These are phyloP conservation scores for Histomonas meleagridis DNA, from an alignment of 208 protist species.

Conservation along the genomic window DNA sequence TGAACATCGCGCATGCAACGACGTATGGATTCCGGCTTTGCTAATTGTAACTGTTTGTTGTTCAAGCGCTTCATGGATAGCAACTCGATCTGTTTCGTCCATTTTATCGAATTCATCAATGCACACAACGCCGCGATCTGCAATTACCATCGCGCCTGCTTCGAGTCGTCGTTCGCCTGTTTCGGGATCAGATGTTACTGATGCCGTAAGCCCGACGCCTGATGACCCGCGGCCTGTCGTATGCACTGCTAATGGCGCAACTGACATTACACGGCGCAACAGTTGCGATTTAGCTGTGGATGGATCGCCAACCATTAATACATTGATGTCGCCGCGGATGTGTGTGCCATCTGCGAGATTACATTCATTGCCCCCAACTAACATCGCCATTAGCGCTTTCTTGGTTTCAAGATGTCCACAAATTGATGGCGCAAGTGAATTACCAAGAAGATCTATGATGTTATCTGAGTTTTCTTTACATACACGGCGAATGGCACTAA, in stretches of 20 bases:
- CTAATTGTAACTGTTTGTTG: constrained; percentile 98
- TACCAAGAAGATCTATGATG: neutral
- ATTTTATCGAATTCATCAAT: constrained; percentile 99
- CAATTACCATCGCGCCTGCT: constrained; percentile 97
- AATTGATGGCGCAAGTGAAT: constrained; percentile 10
- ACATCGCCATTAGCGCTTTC: constrained; percentile 75
- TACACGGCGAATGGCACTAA: neutral
- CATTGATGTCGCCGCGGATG: constrained; percentile 91
- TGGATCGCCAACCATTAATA: constrained; percentile 95
- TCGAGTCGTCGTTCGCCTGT: constrained; percentile 78
- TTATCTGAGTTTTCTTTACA: neutral
- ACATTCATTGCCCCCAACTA: constrained; percentile 86
- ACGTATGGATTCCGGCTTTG: constrained; percentile 97
- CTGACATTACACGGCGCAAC: constrained; percentile 73
- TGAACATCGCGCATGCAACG: constrained; percentile 89
- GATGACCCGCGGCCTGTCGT: constrained; percentile 83
- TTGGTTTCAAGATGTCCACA: neutral
- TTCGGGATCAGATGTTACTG: constrained; percentile 83
- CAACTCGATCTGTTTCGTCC: constrained; percentile 71
- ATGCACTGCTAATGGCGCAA: constrained; percentile 83
- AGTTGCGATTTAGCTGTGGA: constrained; percentile 98
- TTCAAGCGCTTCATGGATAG: constrained; percentile 88
- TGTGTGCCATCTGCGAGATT: constrained; percentile 72
- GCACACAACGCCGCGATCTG: constrained; percentile 85
- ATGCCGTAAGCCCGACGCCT: constrained; percentile 96